Base-by-base conservation (phyloP, 1,139 yeast genomes). In the Sugiyamaella novakii region DNA sequence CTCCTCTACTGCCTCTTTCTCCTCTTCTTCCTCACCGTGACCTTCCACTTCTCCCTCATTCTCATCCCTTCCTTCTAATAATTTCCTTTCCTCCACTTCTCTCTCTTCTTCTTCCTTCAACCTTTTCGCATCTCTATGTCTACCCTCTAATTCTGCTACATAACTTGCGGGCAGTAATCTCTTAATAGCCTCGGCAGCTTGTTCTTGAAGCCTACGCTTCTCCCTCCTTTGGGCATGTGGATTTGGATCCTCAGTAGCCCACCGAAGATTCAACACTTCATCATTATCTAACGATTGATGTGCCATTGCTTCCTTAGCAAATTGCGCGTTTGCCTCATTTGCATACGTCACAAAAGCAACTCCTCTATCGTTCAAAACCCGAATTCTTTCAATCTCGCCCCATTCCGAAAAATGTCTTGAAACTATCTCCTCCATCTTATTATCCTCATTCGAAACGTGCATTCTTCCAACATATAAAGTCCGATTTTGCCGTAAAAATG, bases 271-370 rank as follows among this genome's bases (percentile, higher is more conserved):
- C 46, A 91, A 64, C 0, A 86, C 75, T 53, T 87, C 95, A 2
- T 76, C 78, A 43, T 79, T 75, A 7, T 77, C 81, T 24, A 91
- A 67, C 4, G 87, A 76, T 63, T 92, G 98, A 49, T 83, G 81
- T 38, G 83, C 79, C 95, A 89, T 86, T 2, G 95, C 95, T 64
- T 89, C 98, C 61, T 87, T 87, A 1, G 96, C 96, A 73, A 91
- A 91, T 65, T 91, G 97, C 0, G 97, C 97, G 61, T 79, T 83
- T 25, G 75, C 66, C 59, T 87, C 96, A 37, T 75, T 66, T 49
- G 74, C 74, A 64, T 73, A 92, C 0, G 87, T 84, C 6, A 92
- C 78, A 69, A 92, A 91, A 0, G 89, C 96, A 64, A 92, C 83
- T 35, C 83, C 81, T 59, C 84, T 81, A 37, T 71, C 73, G 47